Evolutionary conservation across 495 filamentous ascomycete genomes (phyloP), one percentile per base, ranked within the genome.

Genomic region (Hyaloscypha hepaticicola): DNA sequence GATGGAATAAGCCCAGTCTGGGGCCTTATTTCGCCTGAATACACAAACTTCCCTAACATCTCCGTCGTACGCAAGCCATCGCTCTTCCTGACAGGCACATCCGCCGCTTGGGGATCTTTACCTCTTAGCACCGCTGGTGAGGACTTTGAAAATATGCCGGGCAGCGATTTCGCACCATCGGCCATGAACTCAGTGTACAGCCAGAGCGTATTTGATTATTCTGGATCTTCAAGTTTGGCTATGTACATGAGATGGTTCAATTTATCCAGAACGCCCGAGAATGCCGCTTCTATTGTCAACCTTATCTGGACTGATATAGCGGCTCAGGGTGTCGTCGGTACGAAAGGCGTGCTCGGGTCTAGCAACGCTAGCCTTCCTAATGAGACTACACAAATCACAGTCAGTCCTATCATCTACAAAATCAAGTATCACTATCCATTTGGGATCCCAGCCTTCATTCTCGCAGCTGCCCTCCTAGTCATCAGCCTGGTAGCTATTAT

Each of bases 251-350:
- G 56, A 25, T 80, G 77, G 76, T 74, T 77, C 59, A 66, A 70
- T 11, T 63, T 77, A 1, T 69, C 72, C 1, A 50, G 21, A 0
- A 67, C 67, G 3, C n/a, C 65, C 3, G 12, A 27, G 0, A 58
- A 56, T 1, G 67, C 71, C 2, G 67, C 66, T 0, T 16, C 53
- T n/a, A 81, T 81, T 41, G 53, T 76, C 4, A 77, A 81, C 53
- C 69, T 79, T 0, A 72, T 80, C 31, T 81, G 73, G 72, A 78
- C 78, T 0, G 78, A 82, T 55, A 28, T 73, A 2, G 69, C 75
- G 0, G 75, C 79, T 8, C 73, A 73, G 50, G 68, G 70, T 0
- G 71, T 79, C 0, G 70, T 79, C 1, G 78, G 79, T 0, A 79
- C 74, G 0, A 74, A 69, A 58, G 66, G 66, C 7, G 66, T 68